These are phyloP conservation scores for Batkoa obscura DNA, from an alignment of 371 early-diverging fungal genomes.

Conservation along the genomic window DNA sequence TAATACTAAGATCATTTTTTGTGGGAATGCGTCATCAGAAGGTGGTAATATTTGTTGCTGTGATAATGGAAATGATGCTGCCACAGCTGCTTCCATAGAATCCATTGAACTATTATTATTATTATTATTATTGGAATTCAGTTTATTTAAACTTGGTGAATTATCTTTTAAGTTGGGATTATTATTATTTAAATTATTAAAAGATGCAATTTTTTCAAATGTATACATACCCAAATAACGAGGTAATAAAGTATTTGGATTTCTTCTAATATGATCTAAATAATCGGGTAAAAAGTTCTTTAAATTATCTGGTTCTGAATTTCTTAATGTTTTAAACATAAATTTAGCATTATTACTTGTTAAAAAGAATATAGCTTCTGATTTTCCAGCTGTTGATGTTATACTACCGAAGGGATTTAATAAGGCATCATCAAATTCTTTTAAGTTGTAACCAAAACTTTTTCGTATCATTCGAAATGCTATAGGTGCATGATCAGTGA, in stretches of 20 bases:
- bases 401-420: slow-evolving; percentile 14
- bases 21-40: slow-evolving; percentile 14
- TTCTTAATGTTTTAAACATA: slow-evolving; percentile 30
- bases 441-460: slow-evolving; percentile 18
- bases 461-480: slow-evolving; percentile 25
- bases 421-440: slow-evolving; percentile 20
- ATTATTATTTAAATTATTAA: too few species aligned
- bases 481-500: slow-evolving; percentile 27
- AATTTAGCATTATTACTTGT: slow-evolving; percentile 22
- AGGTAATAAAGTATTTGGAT: slow-evolving; percentile 27
- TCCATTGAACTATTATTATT: background rate
- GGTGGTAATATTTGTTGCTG: slow-evolving; percentile 8
- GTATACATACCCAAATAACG: slow-evolving; percentile 33
- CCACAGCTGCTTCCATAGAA: background rate
- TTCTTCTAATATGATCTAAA: slow-evolving; percentile 15
- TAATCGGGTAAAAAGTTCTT: slow-evolving; percentile 23
- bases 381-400: slow-evolving; percentile 23
- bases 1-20: slow-evolving; percentile 20
- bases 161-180: background rate
- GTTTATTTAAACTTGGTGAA: background rate
- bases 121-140: background rate
- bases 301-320: slow-evolving; percentile 26
- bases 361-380: slow-evolving; percentile 27
- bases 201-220: slow-evolving; percentile 18
- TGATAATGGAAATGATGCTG: slow-evolving; percentile 1